Evolutionary conservation across 2,329 filamentous ascomycete genomes (phyloP).

Genomic region (Calonectria fujianensis): DNA sequence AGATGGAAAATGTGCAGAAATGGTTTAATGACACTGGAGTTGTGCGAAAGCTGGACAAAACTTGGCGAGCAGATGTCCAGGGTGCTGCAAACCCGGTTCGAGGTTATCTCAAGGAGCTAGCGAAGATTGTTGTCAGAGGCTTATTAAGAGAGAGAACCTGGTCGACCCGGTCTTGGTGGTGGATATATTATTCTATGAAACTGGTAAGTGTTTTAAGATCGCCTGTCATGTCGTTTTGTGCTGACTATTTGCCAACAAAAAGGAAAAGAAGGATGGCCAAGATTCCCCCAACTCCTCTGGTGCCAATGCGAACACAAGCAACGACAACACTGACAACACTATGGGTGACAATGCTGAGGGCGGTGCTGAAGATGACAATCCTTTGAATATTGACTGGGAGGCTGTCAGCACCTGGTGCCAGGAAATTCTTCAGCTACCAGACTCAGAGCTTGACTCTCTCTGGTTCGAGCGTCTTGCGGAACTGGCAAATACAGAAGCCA

Average conservation of each 20-base stretch:
- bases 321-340: no score
- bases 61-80: neutral
- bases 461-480: slow-evolving; percentile 3
- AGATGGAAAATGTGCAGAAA: neutral
- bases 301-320: no score
- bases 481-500: neutral
- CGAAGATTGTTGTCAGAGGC: neutral
- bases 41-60: neutral
- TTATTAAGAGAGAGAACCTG: slow-evolving; percentile 1
- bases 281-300: neutral
- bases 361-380: no score
- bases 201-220: neutral
- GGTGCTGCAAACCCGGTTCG: neutral
- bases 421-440: neutral
- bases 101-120: slow-evolving; percentile 2
- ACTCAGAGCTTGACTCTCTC: slow-evolving; percentile 12
- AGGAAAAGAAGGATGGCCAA: neutral
- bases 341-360: neutral
- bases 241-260: neutral
- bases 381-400: neutral
- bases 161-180: neutral
- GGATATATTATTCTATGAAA: neutral
- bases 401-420: neutral
- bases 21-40: neutral
- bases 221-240: accelerated